Percentiles rank a stretch among this genome's conserved stretches.
These are phyloP conservation scores for Aspergillus amoenus DNA, from an alignment of 2,329 filamentous ascomycete species.

Conservation along the genomic window DNA sequence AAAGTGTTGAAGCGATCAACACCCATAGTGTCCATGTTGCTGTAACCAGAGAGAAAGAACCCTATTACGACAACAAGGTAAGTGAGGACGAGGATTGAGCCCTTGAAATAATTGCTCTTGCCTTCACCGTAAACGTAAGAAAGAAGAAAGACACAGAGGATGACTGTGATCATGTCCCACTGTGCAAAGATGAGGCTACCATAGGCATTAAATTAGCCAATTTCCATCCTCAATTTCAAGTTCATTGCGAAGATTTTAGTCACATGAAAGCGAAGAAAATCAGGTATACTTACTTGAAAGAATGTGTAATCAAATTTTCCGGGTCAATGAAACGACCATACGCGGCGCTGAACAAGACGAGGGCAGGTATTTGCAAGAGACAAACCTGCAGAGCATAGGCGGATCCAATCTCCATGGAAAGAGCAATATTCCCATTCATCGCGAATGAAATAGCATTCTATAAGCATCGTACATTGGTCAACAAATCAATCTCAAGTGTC, in stretches of 20 bases:
- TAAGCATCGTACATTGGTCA: not conserved
- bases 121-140: constrained; percentile 98
- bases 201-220: not conserved
- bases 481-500: not conserved
- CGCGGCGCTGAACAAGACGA: constrained; percentile 86
- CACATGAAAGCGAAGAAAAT: not conserved
- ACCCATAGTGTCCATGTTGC: constrained; percentile 51
- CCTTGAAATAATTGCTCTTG: constrained; percentile 99
- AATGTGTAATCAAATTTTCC: constrained; percentile 50
- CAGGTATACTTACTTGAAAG: constrained; percentile 51
- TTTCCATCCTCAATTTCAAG: not conserved
- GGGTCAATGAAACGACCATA: constrained; percentile 61
- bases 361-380: constrained; percentile 85
- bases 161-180: constrained; percentile 98
- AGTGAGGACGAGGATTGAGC: constrained; percentile 86
- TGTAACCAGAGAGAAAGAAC: constrained; percentile 79
- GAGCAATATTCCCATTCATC: constrained; percentile 98
- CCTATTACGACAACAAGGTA: constrained; percentile 91
- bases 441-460: constrained; percentile 98
- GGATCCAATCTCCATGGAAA: constrained; percentile 98
- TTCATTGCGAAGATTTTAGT: not conserved
- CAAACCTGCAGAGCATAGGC: constrained; percentile 97
- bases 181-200: constrained; percentile 86
- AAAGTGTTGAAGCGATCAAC: constrained; percentile 49
- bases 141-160: constrained; percentile 90